These are phyloP conservation scores for Copromyces sp. DNA, from an alignment of 495 filamentous ascomycete genomes.

Conservation along the genomic window DNA sequence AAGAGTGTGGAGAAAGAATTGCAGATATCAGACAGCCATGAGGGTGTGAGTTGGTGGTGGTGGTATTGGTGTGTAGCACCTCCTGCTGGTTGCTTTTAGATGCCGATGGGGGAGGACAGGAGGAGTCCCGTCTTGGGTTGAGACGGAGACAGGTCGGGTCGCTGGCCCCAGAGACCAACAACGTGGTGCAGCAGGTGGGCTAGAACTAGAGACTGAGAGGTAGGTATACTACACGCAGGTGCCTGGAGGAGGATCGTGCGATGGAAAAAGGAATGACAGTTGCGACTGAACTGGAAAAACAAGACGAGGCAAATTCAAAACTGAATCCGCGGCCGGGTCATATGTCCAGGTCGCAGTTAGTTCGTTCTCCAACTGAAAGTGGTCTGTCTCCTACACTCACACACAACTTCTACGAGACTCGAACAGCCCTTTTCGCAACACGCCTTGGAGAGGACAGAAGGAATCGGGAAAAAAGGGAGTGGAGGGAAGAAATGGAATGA, in stretches of 20 bases:
- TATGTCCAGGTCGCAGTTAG: not conserved
- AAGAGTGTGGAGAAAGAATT: not conserved
- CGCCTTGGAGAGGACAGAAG: not conserved
- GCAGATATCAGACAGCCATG: not conserved
- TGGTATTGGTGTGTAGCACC: not conserved
- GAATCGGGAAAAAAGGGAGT: not conserved
- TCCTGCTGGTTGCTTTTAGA: not conserved
- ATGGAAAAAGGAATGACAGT: not conserved
- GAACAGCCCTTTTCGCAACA: not conserved
- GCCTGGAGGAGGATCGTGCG: not conserved
- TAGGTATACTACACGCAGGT: not conserved
- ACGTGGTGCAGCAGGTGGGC: not conserved
- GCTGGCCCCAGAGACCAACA: not conserved
- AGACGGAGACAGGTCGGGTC: not conserved
- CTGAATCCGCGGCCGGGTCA: not conserved
- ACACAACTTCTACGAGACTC: not conserved
- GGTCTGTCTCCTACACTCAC: not conserved
- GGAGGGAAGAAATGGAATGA: not conserved
- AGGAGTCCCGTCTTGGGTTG: not conserved
- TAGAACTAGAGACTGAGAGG: no score
- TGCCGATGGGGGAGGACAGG: not conserved
- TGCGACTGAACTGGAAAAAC: not conserved
- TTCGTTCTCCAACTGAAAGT: not conserved
- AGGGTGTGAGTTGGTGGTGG: not conserved
- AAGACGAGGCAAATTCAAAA: not conserved